Base-by-base conservation (phyloP, 768 basidiomycete genomes). In the Leucocoprinus leucothites region DNA sequence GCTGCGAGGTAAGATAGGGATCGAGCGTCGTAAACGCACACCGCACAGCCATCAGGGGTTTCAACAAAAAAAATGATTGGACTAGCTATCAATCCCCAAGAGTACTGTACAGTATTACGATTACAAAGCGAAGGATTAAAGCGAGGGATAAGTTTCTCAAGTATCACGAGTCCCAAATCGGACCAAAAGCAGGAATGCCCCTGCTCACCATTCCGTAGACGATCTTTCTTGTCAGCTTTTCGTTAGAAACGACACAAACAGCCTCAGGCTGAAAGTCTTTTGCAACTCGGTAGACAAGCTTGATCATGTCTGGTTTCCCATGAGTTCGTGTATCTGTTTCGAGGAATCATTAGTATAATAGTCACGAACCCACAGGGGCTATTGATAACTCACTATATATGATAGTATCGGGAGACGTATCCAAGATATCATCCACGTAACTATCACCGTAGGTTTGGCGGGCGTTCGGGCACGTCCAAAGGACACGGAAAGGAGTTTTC, bases 401-500 rank as follows among this genome's bases (percentile, higher is more conserved):
- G 52, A 74, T 63, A 0, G 75, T 73, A 51, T 74, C 68, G 8
- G 71, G 72, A 51, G 71, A 70, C 0, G 73, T 70, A 44, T 67
- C 68, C 48, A 74, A 63, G 13, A 78, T 71, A 1, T 71, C 62
- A 51, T 75, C 65, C 51, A 76, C 62, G 13, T 77, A 65, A 40
- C 69, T 68, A 7, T 70, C 63, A 14, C 77, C 75, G 57, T 73
- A 79, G 0, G 76, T 79, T 51, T 63, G 59, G 47, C 69, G 65
- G 5, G 73, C 71, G 56, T 72, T 65, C 0, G 72, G 74, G 1
- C 75, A 71, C 2, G 74, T 73, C 75, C 76, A 77, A 9, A 76
- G 65, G 14, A 76, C 65, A 13, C 71, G 68, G 26, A 69, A 66
- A 4, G 71, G 72, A 0, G 70, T 72, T 26, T 62, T 65, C 40